Percentiles rank a stretch among this genome's conserved stretches.
Evolutionary conservation across 2,329 filamentous ascomycete species (phyloP).

Genomic region (Fusarium vanettenii): DNA sequence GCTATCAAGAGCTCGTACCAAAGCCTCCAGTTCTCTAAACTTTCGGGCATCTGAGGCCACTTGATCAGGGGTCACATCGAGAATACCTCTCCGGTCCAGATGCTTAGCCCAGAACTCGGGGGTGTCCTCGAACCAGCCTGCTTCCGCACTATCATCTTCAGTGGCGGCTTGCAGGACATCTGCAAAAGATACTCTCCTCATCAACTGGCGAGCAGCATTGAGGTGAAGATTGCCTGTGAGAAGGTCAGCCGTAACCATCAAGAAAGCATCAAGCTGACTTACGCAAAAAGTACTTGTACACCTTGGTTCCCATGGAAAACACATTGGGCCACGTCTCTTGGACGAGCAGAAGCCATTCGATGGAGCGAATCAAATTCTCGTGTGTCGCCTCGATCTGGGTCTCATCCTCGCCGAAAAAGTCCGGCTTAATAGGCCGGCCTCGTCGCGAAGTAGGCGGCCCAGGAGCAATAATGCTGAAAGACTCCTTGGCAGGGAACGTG

Average conservation of each 20-base stretch:
- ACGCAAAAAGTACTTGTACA: constrained; percentile 90
- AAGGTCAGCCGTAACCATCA: constrained; percentile 12
- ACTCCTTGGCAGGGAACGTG: constrained; percentile 54
- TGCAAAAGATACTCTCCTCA: constrained; percentile 62
- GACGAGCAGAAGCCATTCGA: constrained; percentile 87
- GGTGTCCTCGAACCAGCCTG: constrained; percentile 52
- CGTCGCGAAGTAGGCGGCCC: constrained; percentile 48
- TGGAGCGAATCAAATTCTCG: constrained; percentile 77
- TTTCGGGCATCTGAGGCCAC: constrained; percentile 68
- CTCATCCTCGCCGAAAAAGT: constrained; percentile 76
- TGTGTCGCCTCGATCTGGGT: constrained; percentile 69
- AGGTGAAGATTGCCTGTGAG: constrained; percentile 61
- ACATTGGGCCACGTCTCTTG: constrained; percentile 78
- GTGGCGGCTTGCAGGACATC: constrained; percentile 59
- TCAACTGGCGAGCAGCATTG: constrained; percentile 65
- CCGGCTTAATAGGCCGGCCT: constrained; percentile 73
- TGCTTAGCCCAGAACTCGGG: constrained; percentile 54
- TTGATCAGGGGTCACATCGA: constrained; percentile 53
- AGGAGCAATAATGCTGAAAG: constrained; percentile 64
- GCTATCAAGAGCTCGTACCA: constrained; percentile 73
- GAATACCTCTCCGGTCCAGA: constrained; percentile 50
- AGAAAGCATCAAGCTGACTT: constrained; percentile 54
- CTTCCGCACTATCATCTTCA: constrained; percentile 51
- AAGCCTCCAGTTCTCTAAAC: constrained; percentile 75
- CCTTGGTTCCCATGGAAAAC: constrained; percentile 73